A percentile compares a stretch with the other conserved stretches of the same genome.
phyloP scores from a whole-genome alignment of 169 alveolate genomes.

The Plasmodium blacklocki region DNA sequence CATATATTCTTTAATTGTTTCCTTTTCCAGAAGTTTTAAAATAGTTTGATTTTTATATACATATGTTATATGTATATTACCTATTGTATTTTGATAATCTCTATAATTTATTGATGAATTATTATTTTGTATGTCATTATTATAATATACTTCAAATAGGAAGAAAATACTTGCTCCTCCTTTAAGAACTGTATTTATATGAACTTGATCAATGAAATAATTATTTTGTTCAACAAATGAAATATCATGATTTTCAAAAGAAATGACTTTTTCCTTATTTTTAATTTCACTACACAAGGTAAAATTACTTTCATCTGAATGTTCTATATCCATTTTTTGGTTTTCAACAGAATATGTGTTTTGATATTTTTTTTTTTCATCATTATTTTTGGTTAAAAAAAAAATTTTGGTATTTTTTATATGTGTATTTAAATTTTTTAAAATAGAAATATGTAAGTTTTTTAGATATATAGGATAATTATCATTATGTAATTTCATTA shows the following conservation, averaged over 20 bases:
- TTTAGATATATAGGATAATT: constrained; percentile 62
- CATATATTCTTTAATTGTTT: constrained; percentile 8
- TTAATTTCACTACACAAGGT: neutral
- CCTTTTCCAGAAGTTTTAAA: neutral
- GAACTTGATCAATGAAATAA: constrained; percentile 45
- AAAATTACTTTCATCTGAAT: neutral
- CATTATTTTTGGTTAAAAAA: constrained; percentile 4
- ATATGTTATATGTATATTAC: constrained; percentile 33
- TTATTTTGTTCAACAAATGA: constrained; percentile 9
- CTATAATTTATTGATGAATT: constrained; percentile 1
- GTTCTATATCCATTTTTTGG: neutral
- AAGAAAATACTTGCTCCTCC: constrained; percentile 49
- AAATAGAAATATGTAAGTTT: constrained; percentile 28
- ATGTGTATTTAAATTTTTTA: constrained; percentile 26
- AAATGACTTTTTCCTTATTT: neutral
- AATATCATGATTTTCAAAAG: neutral
- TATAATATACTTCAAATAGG: constrained; percentile 54
- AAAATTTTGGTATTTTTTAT: constrained; percentile 45
- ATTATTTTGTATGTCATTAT: neutral
- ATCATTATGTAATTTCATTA: constrained; percentile 55
- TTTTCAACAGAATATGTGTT: neutral
- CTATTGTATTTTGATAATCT: constrained; percentile 36
- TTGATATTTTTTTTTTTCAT: neutral
- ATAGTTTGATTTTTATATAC: constrained; percentile 7
- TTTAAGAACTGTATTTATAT: constrained; percentile 33